Evolutionary conservation across 2,329 filamentous ascomycete genomes (phyloP).

Genomic region (Purpureocillium lavendulum): DNA sequence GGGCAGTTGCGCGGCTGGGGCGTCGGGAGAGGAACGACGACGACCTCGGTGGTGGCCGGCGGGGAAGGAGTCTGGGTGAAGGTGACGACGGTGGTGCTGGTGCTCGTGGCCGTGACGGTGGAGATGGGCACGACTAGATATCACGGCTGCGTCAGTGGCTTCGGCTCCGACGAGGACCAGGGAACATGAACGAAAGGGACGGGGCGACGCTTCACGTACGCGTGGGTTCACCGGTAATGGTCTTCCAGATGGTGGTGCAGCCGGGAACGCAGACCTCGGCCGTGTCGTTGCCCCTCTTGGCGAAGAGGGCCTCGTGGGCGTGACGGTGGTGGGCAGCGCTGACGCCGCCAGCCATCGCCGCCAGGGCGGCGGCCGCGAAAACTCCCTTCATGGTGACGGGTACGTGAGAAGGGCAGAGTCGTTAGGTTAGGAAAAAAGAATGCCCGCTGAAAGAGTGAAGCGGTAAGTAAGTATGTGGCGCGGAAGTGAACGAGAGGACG

Average conservation of each 20-base stretch:
- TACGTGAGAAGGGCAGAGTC: slow-evolving; percentile 13
- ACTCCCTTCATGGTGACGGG: slow-evolving; percentile 63
- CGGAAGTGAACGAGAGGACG: slow-evolving; percentile 38
- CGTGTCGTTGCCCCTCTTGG: slow-evolving; percentile 34
- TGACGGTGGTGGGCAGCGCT: slow-evolving; percentile 55
- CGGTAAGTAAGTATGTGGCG: slow-evolving; percentile 45
- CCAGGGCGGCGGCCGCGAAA: slow-evolving; percentile 57
- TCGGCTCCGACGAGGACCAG: no score
- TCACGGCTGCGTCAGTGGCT: slow-evolving; percentile 12
- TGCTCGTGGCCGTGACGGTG: slow-evolving; percentile 14
- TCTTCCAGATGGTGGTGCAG: slow-evolving; percentile 69
- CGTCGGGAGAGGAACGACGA: slow-evolving; percentile 42
- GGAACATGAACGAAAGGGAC: no score
- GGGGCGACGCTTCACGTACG: no score
- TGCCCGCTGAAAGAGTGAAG: slow-evolving; percentile 88
- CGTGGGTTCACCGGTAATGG: slow-evolving; percentile 58
- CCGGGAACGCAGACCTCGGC: slow-evolving; percentile 45
- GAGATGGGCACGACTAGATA: slow-evolving; percentile 27
- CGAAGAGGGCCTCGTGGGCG: slow-evolving; percentile 53
- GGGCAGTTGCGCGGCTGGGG: slow-evolving; percentile 46
- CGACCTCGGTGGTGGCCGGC: slow-evolving; percentile 30
- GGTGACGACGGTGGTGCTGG: slow-evolving; percentile 10
- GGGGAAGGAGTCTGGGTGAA: slow-evolving; percentile 5
- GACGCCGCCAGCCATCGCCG: slow-evolving; percentile 48
- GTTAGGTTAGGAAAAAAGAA: slow-evolving; percentile 40